Evolutionary conservation across 176 grass and related monocot genomes (phyloP).

Genomic region (Thinopyrum elongatum): DNA sequence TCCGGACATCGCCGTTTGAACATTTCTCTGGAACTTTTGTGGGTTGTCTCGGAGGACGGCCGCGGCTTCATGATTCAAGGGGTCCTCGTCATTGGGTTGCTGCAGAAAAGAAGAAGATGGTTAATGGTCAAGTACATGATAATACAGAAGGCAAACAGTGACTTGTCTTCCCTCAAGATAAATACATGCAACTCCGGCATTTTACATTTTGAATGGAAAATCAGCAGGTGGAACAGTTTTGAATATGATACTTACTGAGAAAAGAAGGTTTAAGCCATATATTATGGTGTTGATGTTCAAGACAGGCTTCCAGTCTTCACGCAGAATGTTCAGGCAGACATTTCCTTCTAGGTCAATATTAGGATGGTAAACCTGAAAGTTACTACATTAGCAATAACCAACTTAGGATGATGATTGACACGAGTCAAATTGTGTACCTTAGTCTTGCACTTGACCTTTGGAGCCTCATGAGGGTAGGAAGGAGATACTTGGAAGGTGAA

Average conservation of each 20-base stretch:
- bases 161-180: neutral
- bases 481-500: slow-evolving; percentile 73
- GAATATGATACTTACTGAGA: slow-evolving; percentile 36
- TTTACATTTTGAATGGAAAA: neutral
- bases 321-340: slow-evolving; percentile 76
- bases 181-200: neutral
- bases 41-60: slow-evolving; percentile 56
- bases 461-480: slow-evolving; percentile 70
- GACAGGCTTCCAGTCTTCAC: slow-evolving; percentile 79
- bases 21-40: slow-evolving; percentile 64
- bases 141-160: neutral
- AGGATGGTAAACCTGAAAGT: slow-evolving; percentile 69
- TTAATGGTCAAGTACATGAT: neutral
- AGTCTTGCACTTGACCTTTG: slow-evolving; percentile 80
- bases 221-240: neutral
- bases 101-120: slow-evolving; percentile 6
- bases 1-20: slow-evolving; percentile 53
- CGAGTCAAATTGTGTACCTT: slow-evolving; percentile 33
- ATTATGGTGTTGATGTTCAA: slow-evolving; percentile 71
- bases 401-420: neutral
- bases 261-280: slow-evolving; percentile 78
- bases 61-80: slow-evolving; percentile 64
- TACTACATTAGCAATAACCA: slow-evolving; percentile 10
- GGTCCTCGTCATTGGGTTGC: slow-evolving; percentile 81
- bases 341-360: slow-evolving; percentile 86